phyloP scores from a whole-genome alignment of 345 rosid species.

The Melaleuca quinquenervia region DNA sequence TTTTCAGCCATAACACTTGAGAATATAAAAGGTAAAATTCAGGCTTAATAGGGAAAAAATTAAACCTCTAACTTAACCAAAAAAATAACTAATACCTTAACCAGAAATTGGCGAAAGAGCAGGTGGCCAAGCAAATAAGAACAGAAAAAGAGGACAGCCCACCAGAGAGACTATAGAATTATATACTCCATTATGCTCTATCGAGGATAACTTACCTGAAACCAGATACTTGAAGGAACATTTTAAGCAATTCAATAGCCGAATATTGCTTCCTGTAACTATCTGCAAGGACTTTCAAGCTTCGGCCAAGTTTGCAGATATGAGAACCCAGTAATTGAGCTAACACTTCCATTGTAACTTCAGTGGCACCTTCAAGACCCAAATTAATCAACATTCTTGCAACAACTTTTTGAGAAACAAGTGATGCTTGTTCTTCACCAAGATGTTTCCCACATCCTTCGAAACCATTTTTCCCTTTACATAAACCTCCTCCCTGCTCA shows the following conservation, averaged over 20 bases:
- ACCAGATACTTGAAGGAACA: slow-evolving; percentile 75
- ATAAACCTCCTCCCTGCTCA: slow-evolving; percentile 63
- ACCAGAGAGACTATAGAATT: neutral
- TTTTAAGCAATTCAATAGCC: slow-evolving; percentile 66
- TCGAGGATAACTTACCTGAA: slow-evolving; percentile 30
- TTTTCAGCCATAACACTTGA: neutral
- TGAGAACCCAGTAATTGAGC: slow-evolving; percentile 66
- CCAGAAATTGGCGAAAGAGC: neutral
- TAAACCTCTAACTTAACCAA: neutral
- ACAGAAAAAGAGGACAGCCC: neutral
- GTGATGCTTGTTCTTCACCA: slow-evolving; percentile 66
- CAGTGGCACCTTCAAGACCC: slow-evolving; percentile 79
- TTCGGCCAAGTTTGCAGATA: slow-evolving; percentile 59
- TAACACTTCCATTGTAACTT: slow-evolving; percentile 69
- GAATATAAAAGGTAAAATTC: neutral
- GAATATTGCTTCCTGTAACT: slow-evolving; percentile 83
- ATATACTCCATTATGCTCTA: neutral
- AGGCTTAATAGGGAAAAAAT: neutral
- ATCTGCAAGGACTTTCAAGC: slow-evolving; percentile 64
- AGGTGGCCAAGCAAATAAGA: neutral
- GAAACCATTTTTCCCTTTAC: slow-evolving; percentile 40
- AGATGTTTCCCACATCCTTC: slow-evolving; percentile 35
- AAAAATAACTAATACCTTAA: neutral
- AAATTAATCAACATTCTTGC: slow-evolving; percentile 39
- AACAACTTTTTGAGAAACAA: slow-evolving; percentile 51